phyloP scores from a whole-genome alignment of 169 alveolate species.

The Cryptosporidium viatorum region DNA sequence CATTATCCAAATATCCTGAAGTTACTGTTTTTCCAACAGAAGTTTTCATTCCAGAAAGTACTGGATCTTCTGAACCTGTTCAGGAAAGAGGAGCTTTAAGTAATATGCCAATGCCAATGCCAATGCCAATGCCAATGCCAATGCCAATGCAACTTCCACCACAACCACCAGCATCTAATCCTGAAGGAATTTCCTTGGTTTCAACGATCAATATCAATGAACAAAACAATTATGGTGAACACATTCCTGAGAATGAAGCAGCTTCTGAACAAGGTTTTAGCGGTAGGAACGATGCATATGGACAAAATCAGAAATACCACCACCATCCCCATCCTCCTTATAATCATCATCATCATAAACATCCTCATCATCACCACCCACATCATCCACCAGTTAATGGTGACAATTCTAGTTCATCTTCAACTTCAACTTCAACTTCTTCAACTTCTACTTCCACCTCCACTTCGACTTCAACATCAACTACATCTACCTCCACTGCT shows the following conservation, averaged over 20 bases:
- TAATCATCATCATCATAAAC: background rate
- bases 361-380: slow-evolving; percentile 22
- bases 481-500: background rate
- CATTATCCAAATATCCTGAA: background rate
- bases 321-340: background rate
- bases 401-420: background rate
- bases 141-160: background rate
- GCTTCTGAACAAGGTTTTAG: background rate
- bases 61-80: background rate
- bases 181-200: background rate
- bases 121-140: no score
- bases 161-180: background rate
- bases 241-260: background rate
- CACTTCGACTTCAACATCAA: background rate
- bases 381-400: background rate
- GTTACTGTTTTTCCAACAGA: background rate
- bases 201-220: background rate
- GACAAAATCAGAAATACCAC: background rate
- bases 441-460: background rate
- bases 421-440: background rate
- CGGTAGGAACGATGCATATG: background rate
- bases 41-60: background rate
- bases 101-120: background rate
- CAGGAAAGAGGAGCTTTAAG: background rate
- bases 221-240: background rate